These are phyloP conservation scores for Penicillium sumatraense DNA, from an alignment of 2,329 filamentous ascomycete genomes.

Conservation along the genomic window DNA sequence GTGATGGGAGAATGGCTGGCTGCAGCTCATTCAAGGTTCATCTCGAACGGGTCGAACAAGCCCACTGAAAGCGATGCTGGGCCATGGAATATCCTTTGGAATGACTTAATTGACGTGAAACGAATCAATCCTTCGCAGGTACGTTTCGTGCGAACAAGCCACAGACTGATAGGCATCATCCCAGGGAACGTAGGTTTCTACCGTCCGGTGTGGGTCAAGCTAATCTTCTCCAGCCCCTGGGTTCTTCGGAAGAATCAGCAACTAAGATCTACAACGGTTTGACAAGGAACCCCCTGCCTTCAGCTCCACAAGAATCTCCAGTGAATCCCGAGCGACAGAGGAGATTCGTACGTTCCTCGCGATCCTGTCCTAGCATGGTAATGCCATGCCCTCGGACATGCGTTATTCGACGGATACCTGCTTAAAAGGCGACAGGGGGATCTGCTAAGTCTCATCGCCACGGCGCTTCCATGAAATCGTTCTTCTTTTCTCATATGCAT, in stretches of 20 bases:
- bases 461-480: slow-evolving; percentile 15
- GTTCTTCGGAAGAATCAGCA: not conserved
- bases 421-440: slow-evolving; percentile 15
- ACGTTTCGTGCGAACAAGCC: slow-evolving; percentile 15
- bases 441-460: slow-evolving; percentile 10
- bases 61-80: not conserved
- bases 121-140: slow-evolving; percentile 1
- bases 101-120: not conserved
- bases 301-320: not conserved
- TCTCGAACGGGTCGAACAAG: slow-evolving; percentile 14
- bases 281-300: slow-evolving; percentile 10
- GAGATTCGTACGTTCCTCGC: slow-evolving; percentile 2
- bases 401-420: slow-evolving; percentile 29
- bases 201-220: not conserved
- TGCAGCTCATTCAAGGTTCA: slow-evolving; percentile 25
- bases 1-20: slow-evolving; percentile 36
- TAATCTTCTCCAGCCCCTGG: not conserved
- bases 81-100: not conserved
- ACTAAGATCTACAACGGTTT: slow-evolving; percentile 16
- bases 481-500: not conserved
- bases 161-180: not conserved
- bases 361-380: slow-evolving; percentile 22
- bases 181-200: slow-evolving; percentile 7
- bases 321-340: not conserved
- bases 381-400: slow-evolving; percentile 12